A percentile compares a stretch with the other conserved stretches of the same genome.
Conservation (phyloP, 1,139 yeast genomes). For the Taphrina flavorubra region DNA sequence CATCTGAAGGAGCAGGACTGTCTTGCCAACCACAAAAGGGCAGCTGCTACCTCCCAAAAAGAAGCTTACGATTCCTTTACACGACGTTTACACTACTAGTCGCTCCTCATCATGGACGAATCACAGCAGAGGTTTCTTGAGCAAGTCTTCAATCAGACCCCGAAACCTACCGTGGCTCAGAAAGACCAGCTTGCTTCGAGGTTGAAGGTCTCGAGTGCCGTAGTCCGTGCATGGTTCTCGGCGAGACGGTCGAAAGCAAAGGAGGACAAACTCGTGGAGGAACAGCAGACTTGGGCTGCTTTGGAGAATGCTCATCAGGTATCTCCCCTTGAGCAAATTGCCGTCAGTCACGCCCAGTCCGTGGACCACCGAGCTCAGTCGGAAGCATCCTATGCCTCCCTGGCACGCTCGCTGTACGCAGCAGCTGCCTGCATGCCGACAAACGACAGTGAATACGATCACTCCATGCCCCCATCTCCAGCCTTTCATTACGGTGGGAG, state of each 20-base stretch:
- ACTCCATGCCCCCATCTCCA: slow-evolving; percentile 21
- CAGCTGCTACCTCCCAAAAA: too few relatives aligned
- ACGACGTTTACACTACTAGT: too few relatives aligned
- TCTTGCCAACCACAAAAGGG: too few relatives aligned
- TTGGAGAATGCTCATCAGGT: slow-evolving; percentile 24
- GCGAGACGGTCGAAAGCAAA: slow-evolving; percentile 14
- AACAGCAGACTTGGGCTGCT: slow-evolving; percentile 21
- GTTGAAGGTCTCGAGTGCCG: not conserved
- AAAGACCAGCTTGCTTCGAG: slow-evolving; percentile 13
- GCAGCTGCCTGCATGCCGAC: slow-evolving; percentile 17
- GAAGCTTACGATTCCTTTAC: too few relatives aligned
- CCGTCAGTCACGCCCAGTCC: not conserved
- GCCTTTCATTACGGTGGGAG: not conserved
- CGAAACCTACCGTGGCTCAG: slow-evolving; percentile 24
- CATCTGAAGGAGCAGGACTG: too few relatives aligned
- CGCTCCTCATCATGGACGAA: slow-evolving; percentile 14
- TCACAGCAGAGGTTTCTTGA: slow-evolving; percentile 4
- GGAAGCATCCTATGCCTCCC: slow-evolving; percentile 21
- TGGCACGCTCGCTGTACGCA: slow-evolving; percentile 25
- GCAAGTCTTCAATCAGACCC: slow-evolving; percentile 13
- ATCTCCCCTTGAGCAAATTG: not conserved
- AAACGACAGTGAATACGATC: slow-evolving; percentile 13
- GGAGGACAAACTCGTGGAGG: slow-evolving; percentile 27
- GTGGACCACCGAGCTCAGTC: slow-evolving; percentile 18
- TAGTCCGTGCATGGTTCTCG: slow-evolving; percentile 17